These are phyloP conservation scores for Gnomoniopsis sp. DNA, from an alignment of 2,329 filamentous ascomycete genomes.

Conservation along the genomic window DNA sequence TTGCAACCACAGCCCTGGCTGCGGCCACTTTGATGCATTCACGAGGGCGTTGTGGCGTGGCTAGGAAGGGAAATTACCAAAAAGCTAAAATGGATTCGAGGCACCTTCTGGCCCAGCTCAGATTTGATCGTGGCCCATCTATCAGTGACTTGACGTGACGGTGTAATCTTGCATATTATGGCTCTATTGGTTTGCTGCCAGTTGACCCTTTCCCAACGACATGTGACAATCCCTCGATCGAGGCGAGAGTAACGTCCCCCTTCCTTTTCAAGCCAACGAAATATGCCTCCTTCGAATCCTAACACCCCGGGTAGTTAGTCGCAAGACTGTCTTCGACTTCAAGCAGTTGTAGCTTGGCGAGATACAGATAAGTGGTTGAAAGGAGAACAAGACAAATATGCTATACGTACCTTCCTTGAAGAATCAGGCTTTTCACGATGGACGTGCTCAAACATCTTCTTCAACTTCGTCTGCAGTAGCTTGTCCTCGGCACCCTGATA, in stretches of 20 bases:
- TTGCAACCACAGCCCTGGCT: slow-evolving; percentile 12
- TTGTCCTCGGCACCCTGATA: slow-evolving; percentile 91
- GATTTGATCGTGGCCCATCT: background rate
- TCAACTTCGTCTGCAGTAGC: slow-evolving; percentile 69
- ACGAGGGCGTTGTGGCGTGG: slow-evolving; percentile 32
- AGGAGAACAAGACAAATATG: background rate
- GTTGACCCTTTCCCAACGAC: background rate
- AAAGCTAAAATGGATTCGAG: slow-evolving; percentile 24
- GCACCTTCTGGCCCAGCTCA: background rate
- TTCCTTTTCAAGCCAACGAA: slow-evolving; percentile 78
- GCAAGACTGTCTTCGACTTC: too few species aligned
- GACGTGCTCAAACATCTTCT: slow-evolving; percentile 74
- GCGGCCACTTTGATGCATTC: slow-evolving; percentile 21
- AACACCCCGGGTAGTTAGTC: background rate
- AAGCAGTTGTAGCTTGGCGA: background rate
- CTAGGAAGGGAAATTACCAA: slow-evolving; percentile 21
- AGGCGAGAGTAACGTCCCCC: slow-evolving; percentile 29
- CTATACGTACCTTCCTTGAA: slow-evolving; percentile 69
- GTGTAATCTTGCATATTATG: background rate
- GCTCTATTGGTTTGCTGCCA: background rate
- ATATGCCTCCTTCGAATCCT: slow-evolving; percentile 83
- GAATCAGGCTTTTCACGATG: slow-evolving; percentile 87
- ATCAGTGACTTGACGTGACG: background rate
- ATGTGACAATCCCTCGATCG: slow-evolving; percentile 15
- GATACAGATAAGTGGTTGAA: slow-evolving; percentile 5